Conservation (phyloP, 176 grass and related monocot species). For the Oryza brachyantha region DNA sequence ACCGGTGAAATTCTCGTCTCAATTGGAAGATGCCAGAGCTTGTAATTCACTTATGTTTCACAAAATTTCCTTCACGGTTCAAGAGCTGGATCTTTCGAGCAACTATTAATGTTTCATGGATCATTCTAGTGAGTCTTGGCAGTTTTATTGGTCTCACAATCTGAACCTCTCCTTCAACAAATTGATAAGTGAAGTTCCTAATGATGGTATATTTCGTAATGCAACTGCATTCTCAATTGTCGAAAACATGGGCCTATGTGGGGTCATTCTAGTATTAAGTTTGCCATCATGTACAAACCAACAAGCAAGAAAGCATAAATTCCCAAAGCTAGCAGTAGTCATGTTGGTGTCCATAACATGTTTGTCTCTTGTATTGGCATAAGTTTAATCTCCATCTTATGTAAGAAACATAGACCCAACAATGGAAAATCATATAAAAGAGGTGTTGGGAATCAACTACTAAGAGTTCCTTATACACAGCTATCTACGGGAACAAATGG, state of each 20-base stretch:
- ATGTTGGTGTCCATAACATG: not conserved
- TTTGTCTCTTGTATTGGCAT: not conserved
- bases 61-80: not conserved
- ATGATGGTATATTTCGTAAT: not conserved
- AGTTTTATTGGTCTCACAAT: not conserved
- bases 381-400: not conserved
- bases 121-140: not conserved
- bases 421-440: not conserved
- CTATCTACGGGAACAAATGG: slow-evolving; percentile 28
- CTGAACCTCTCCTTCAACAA: slow-evolving; percentile 31
- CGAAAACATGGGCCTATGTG: not conserved
- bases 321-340: not conserved
- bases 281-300: slow-evolving; percentile 2
- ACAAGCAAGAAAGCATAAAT: not conserved
- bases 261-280: not conserved
- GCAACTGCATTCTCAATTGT: slow-evolving; percentile 1
- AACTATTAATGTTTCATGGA: slow-evolving; percentile 21
- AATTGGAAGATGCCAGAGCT: not conserved
- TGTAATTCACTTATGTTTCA: not conserved
- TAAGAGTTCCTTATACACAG: slow-evolving; percentile 28
- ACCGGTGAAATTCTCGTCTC: not conserved
- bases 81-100: slow-evolving; percentile 16
- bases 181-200: slow-evolving; percentile 10
- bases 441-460: not conserved
- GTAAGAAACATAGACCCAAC: not conserved